These are phyloP conservation scores for Apostasia shenzhenica DNA, from an alignment of 106 monocot genomes.

Conservation along the genomic window DNA sequence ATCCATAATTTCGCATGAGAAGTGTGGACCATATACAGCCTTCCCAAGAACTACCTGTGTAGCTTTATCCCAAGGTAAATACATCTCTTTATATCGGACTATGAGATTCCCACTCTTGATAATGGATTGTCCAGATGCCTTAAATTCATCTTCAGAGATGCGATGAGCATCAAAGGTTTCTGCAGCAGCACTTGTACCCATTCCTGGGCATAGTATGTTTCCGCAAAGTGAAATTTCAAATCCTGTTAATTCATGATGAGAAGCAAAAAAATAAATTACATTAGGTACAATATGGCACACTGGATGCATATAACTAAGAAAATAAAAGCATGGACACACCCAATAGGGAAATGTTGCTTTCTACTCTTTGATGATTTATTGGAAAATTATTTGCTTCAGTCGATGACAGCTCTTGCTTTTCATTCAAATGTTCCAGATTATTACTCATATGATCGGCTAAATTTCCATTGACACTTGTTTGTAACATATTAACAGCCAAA, in stretches of 20 bases:
- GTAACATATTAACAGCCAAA: slow-evolving; percentile 4
- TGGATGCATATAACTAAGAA: not conserved
- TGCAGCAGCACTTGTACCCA: slow-evolving; percentile 56
- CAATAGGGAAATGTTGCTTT: slow-evolving; percentile 13
- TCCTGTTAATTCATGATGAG: slow-evolving; percentile 33
- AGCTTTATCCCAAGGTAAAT: slow-evolving; percentile 67
- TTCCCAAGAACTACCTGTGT: slow-evolving; percentile 68
- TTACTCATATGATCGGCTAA: slow-evolving; percentile 6
- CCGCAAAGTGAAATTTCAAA: slow-evolving; percentile 88
- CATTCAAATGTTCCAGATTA: slow-evolving; percentile 13
- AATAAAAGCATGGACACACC: slow-evolving; percentile 31
- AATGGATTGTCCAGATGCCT: slow-evolving; percentile 53
- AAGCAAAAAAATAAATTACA: slow-evolving; percentile 6
- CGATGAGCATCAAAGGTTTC: slow-evolving; percentile 65
- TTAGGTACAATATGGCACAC: slow-evolving; percentile 3
- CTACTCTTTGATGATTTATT: slow-evolving; percentile 13
- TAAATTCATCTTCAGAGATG: slow-evolving; percentile 59
- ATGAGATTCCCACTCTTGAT: slow-evolving; percentile 75
- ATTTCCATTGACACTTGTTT: not conserved
- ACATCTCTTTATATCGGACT: slow-evolving; percentile 57
- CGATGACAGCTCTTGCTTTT: slow-evolving; percentile 9
- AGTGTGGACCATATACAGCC: slow-evolving; percentile 60
- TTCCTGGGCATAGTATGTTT: slow-evolving; percentile 56
- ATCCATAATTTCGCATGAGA: slow-evolving; percentile 51
- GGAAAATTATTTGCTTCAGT: slow-evolving; percentile 26